phyloP scores from a whole-genome alignment of 2,329 filamentous ascomycete species.

The Aspergillus costaricaensis region DNA sequence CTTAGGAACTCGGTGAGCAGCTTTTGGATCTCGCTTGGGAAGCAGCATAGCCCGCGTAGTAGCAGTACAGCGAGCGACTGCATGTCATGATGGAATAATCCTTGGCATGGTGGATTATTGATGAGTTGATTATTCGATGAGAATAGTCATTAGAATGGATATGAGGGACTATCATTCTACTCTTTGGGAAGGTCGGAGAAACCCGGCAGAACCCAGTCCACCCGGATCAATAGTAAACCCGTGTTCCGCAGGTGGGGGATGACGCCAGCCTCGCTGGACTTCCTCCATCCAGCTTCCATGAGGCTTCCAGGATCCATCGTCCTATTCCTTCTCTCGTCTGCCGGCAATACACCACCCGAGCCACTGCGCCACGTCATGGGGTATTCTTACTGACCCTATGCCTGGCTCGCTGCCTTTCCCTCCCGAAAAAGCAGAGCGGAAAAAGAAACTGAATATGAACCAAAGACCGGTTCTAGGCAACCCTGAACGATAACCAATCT shows the following conservation, averaged over 20 bases:
- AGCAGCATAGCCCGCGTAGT: too few species aligned
- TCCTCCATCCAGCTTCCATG: too few species aligned
- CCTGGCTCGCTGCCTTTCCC: background rate
- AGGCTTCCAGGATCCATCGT: constrained; percentile 4
- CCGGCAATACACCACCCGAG: constrained; percentile 5
- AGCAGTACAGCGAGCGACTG: background rate
- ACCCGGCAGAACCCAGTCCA: background rate
- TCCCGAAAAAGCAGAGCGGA: background rate
- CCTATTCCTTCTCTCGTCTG: background rate
- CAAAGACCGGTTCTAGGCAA: background rate
- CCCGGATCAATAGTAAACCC: constrained; percentile 3
- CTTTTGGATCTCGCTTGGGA: background rate
- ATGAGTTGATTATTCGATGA: constrained; percentile 1
- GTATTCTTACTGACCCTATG: background rate
- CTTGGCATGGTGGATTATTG: background rate
- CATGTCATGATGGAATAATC: constrained; percentile 5
- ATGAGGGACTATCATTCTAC: background rate
- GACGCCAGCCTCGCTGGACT: constrained; percentile 6
- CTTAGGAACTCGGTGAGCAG: background rate
- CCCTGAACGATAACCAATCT: background rate
- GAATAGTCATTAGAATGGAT: background rate
- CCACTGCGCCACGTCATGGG: constrained; percentile 11
- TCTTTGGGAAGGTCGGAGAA: background rate
- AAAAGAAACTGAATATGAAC: background rate
- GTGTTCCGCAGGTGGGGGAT: background rate